Evolutionary conservation across 192 early-diverging fungal genomes (phyloP).

Genomic region (Podila epicladia): DNA sequence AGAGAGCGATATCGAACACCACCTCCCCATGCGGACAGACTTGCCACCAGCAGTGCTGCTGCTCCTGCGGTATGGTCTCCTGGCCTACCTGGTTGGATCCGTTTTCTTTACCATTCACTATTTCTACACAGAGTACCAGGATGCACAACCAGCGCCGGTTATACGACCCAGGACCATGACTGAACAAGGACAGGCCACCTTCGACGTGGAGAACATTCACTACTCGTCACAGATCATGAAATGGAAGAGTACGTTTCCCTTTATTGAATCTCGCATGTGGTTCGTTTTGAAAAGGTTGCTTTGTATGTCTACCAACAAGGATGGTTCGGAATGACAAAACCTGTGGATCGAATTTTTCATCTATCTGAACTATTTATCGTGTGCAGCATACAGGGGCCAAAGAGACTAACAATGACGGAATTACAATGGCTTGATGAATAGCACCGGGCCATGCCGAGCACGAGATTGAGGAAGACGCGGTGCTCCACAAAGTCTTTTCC

Average conservation of each 20-base stretch:
- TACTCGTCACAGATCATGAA: slow-evolving; percentile 37
- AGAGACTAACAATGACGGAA: too few relatives aligned
- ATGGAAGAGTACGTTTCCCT: slow-evolving; percentile 28
- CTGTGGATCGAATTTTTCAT: too few relatives aligned
- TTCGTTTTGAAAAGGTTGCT: neutral
- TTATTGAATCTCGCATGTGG: neutral
- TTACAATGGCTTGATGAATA: neutral
- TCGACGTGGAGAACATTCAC: slow-evolving; percentile 42
- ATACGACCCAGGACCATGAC: slow-evolving; percentile 30
- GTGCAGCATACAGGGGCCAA: too few relatives aligned
- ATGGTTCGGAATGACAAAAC: slow-evolving; percentile 1
- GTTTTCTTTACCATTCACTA: slow-evolving; percentile 34
- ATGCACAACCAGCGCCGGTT: neutral
- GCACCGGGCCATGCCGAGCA: slow-evolving; percentile 13
- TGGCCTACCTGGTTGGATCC: slow-evolving; percentile 26
- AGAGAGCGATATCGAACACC: neutral
- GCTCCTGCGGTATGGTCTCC: slow-evolving; percentile 17
- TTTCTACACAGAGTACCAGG: slow-evolving; percentile 24
- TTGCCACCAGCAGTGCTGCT: neutral
- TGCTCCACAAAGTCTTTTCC: slow-evolving; percentile 63
- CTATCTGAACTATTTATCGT: too few relatives aligned
- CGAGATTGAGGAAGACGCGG: slow-evolving; percentile 54
- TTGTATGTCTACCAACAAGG: neutral
- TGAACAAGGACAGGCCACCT: slow-evolving; percentile 34
- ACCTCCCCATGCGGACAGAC: neutral